Evolutionary conservation across 192 early-diverging fungal species (phyloP).

Genomic region (Umbelopsis sp.): DNA sequence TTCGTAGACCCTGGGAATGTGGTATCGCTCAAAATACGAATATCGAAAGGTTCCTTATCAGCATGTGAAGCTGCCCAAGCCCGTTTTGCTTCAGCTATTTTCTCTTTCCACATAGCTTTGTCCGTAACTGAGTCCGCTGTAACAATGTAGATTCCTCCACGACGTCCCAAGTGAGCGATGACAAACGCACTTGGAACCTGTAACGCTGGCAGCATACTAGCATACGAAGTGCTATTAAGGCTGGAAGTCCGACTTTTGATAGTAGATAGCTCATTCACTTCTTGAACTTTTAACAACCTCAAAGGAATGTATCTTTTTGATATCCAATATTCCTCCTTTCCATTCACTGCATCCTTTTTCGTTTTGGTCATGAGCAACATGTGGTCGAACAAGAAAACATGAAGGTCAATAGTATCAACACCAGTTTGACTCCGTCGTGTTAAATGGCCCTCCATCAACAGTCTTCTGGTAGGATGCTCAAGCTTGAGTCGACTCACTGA

Average conservation of each 20-base stretch:
- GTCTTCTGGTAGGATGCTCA: conserved; percentile 62
- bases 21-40: conserved; percentile 45
- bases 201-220: conserved; percentile 41
- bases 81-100: conserved; percentile 64
- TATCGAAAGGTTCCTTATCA: conserved; percentile 49
- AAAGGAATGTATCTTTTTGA: conserved; percentile 78
- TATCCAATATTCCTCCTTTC: conserved; percentile 56
- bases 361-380: conserved; percentile 73
- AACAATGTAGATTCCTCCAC: conserved; percentile 68
- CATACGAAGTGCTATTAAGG: conserved; percentile 16
- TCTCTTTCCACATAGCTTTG: conserved; percentile 77
- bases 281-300: conserved; percentile 56
- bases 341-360: conserved; percentile 37
- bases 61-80: conserved; percentile 26
- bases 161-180: conserved; percentile 72
- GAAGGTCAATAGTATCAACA: conserved; percentile 65
- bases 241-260: neutral
- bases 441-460: conserved; percentile 81
- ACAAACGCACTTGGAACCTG: conserved; percentile 44
- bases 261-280: neutral
- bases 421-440: conserved; percentile 35
- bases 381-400: conserved; percentile 91
- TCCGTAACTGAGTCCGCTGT: conserved; percentile 69
- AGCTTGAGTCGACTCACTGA: conserved; percentile 55
- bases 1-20: conserved; percentile 32